Base-by-base conservation (phyloP, 2,329 filamentous ascomycete genomes). In the Penicillium psychrosexuale region DNA sequence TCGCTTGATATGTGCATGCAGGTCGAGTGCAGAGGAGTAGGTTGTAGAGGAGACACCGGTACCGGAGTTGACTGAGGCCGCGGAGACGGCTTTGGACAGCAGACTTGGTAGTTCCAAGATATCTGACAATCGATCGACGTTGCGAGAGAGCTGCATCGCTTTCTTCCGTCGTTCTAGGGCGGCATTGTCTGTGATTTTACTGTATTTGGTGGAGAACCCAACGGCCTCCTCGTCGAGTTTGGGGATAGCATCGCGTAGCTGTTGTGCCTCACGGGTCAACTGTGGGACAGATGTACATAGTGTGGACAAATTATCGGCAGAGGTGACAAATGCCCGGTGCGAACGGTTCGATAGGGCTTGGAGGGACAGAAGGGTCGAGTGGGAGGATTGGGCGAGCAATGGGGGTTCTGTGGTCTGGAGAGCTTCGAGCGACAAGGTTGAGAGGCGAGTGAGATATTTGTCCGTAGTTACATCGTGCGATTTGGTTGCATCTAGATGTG, bases 1-100 rank as follows among this genome's bases (percentile, higher is more conserved):
- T 8, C 94, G 85, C 63, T 90, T 90, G 69, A 97, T 94, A 70
- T 97, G 94, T n/a, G 90, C 88, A 69, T 96, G 89, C 2, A 99
- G 81, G 72, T 99, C 94, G 33, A 99, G 80, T 0, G 92, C 92
- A 0, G 91, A 90, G 2, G 91, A 87, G 77, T 97, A 96, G 63
- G 91, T 95, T 57, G 86, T 84, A 9, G 78, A 82, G 7, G 75
- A 71, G 6, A 69, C 66, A 13, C 72, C 72, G 4, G 67, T 62
- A 37, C 69, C 67, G 9, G 72, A 70, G 56, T 67, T 74, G 47
- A 70, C 67, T n/a, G 70, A 69, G 22, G 70, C 73, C 8, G 77
- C 77, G 37, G 75, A 76, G 42, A 80, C 76, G 15, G 92, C 87
- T 1, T 92, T 91, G 12, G 89, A 88, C 13, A 99, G 82, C 33